A percentile compares a stretch with the other conserved stretches of the same genome.
These are phyloP conservation scores for Goffeauzyma gilvescens DNA, from an alignment of 768 basidiomycete genomes.

Conservation along the genomic window DNA sequence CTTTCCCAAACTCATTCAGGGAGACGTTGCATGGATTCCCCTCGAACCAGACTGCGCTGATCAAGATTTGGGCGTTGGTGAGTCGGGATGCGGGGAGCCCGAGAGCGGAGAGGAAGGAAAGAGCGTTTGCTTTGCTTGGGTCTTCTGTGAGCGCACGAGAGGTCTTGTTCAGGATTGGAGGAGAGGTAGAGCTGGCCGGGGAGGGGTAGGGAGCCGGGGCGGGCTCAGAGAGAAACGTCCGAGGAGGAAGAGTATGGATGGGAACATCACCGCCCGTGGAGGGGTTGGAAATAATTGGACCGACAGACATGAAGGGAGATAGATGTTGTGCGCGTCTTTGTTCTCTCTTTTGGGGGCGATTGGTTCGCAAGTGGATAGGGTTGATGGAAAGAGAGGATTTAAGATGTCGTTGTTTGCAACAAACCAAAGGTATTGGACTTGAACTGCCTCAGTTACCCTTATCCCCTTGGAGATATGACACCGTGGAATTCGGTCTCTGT, in stretches of 20 bases:
- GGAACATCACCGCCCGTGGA: background rate
- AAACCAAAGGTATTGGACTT: too few species aligned
- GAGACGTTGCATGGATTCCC: slow-evolving; percentile 77
- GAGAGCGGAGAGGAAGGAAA: background rate
- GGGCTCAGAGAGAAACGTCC: background rate
- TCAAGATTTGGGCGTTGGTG: slow-evolving; percentile 73
- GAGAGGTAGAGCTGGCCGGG: background rate
- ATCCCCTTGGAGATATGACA: too few species aligned
- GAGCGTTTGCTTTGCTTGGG: background rate
- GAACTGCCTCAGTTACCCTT: too few species aligned
- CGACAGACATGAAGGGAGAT: too few species aligned
- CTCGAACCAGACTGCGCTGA: slow-evolving; percentile 83
- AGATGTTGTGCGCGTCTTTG: too few species aligned
- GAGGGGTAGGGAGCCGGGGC: background rate
- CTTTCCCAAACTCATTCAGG: slow-evolving; percentile 56
- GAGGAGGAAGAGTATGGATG: background rate
- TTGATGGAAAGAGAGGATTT: too few species aligned
- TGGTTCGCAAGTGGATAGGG: too few species aligned
- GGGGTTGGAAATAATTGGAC: too few species aligned
- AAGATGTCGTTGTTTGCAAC: too few species aligned
- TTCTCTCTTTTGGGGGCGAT: too few species aligned
- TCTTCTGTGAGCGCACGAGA: background rate
- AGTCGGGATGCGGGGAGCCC: slow-evolving; percentile 35
- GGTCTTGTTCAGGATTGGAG: background rate
- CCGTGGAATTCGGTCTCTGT: too few species aligned